Evolutionary conservation across 2,329 filamentous ascomycete genomes (phyloP), one percentile per base, ranked within the genome.

Genomic region (Colletotrichum kahawae): DNA sequence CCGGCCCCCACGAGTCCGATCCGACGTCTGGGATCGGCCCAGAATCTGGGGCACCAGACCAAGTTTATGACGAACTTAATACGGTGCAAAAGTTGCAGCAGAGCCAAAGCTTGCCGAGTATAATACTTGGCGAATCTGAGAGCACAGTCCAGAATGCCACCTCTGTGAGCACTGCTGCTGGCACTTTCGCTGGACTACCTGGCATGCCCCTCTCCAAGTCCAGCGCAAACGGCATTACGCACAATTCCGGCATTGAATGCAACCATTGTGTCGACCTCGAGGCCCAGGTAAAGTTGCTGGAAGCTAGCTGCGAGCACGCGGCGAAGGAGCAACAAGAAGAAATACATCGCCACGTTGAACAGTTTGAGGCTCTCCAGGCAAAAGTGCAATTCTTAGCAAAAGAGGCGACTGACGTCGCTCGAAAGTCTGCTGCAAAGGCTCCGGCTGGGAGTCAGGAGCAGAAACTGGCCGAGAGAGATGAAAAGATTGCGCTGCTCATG

Each of bases 311-410:
- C 13, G 38, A 70, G 18, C 64, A 71, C 29, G 29, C 57, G 24
- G 36, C 24, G 29, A 72, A 43, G 16, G 68, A 77, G 10, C 67
- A 75, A 18, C 76, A 96, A 73, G 95, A 97, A 79, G 97, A 98
- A 82, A 90, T 95, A 54, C 92, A 97, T 79, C 90, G 90, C 64
- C 95, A 98, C 77, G 90, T 96, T 8, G 97, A 99, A 84, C 92
- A 94, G 43, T 97, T 98, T 70, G 97, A 99, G 86, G 94, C 96
- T 5, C 86, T 99, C 2, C 95, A 98, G 82, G 92, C 95, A 8
- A 98, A 99, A 82, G 86, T 99, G 33, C 93, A 96, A 78, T 98
- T 97, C 80, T 87, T 99, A 14, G 93, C 96, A 4, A 93, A 93
- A 76, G 94, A 96, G 80, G 93, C 94, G 14, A 91, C 94, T 0